phyloP scores from a whole-genome alignment of 768 basidiomycete genomes.

The Phylloporus rhodoxanthus region DNA sequence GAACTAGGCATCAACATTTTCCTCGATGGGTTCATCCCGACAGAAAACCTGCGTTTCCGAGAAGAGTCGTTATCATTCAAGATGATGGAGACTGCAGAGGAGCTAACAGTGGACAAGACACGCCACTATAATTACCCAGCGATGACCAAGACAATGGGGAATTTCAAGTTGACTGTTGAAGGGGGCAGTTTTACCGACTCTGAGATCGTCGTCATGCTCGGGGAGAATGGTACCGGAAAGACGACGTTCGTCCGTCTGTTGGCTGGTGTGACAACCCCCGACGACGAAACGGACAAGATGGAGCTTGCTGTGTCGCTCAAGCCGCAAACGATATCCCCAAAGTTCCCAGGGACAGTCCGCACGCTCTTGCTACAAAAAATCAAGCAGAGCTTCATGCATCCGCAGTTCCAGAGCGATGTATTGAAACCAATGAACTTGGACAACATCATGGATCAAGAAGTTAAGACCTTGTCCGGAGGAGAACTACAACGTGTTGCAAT shows the following conservation, averaged over 20 bases:
- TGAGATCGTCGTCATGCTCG: constrained; percentile 98
- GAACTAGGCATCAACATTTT: constrained; percentile 94
- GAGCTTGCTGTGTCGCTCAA: constrained; percentile 87
- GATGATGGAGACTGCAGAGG: constrained; percentile 95
- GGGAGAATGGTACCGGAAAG: constrained; percentile 99
- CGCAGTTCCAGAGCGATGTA: constrained; percentile 99
- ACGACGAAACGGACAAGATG: constrained; percentile 76
- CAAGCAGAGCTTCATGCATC: constrained; percentile 94
- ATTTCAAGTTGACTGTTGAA: constrained; percentile 93
- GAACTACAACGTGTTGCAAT: constrained; percentile 98
- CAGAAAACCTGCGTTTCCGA: constrained; percentile 96
- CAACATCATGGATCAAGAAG: constrained; percentile 93
- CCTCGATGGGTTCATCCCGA: constrained; percentile 97
- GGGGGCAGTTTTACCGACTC: constrained; percentile 94
- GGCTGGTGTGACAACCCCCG: constrained; percentile 82
- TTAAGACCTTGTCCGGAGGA: constrained; percentile 97
- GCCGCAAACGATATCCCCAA: constrained; percentile 97
- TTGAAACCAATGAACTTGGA: constrained; percentile 97
- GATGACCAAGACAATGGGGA: constrained; percentile 95
- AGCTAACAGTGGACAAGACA: constrained; percentile 79
- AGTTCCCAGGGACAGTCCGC: constrained; percentile 95
- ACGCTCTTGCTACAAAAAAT: constrained; percentile 93
- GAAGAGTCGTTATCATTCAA: constrained; percentile 95
- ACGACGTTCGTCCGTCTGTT: constrained; percentile 95
- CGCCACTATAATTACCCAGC: constrained; percentile 86